Evolutionary conservation across 2,329 filamentous ascomycete genomes (phyloP), one percentile per base, ranked within the genome.

Genomic region (Diplodia seriata): DNA sequence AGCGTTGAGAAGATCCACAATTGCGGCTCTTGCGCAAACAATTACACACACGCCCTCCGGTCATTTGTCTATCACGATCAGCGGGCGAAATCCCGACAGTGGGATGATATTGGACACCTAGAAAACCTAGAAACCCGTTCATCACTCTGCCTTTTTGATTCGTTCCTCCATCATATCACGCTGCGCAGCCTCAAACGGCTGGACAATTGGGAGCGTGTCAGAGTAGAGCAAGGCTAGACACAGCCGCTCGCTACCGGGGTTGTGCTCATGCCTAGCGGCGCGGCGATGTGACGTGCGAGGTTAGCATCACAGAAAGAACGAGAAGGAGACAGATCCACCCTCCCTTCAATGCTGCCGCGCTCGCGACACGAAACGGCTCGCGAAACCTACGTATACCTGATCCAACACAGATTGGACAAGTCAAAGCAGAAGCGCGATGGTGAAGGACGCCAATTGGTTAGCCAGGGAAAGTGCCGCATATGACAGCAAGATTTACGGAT

Each of bases 1-100:
- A 51, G 29, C 59, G 59, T 63, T 51, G 59, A 63, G 59, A 31
- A 63, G 59, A 63, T 63, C 59, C 59, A 63, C 55, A 43, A 31
- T 43, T 63, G 59, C 43, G 59, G 43, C 59, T 63, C 59, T 63
- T 63, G 59, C 59, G 20, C 59, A 63, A 43, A 20, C 14, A 43
- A 43, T 43, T 43, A 9, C 31, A 43, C n/a, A 61, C 56, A 61
- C 43, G 43, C 51, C 43, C 29, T 33, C 9, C 53, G 29, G 31
- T 20, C 26, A 31, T 18, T 43, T 18, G 40, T 43, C 43, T 47
- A 47, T 20, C 43, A 47, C 18, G 43, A 53, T 53, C 50, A 26
- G 50, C 23, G 50, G 18, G 50, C 20, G 50, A 47, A 47, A 12
- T 11, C n/a, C 43, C 9, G 43, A 20, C 43, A 47, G 43, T 47